Base-by-base conservation (phyloP, 345 rosid genomes). In the Pistacia integerrima region DNA sequence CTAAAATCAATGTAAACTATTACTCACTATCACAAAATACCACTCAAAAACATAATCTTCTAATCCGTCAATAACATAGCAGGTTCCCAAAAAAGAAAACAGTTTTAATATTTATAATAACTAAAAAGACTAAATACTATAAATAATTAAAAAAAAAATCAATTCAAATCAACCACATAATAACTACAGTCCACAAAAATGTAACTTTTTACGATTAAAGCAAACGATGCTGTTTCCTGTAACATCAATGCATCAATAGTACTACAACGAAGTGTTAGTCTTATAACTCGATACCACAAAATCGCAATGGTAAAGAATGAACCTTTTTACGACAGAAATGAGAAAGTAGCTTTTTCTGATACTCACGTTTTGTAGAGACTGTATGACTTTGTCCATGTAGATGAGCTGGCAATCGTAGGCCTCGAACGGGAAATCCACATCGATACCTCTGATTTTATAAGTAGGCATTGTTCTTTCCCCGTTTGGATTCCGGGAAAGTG, bases 331-430 rank as follows among this genome's bases (percentile, higher is more conserved):
- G 54, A 41, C 4, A 6, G 22, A 10, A 65, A 62, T 14, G 41
- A 69, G 67, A 76, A 22, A 66, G 55, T 64, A 11, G 30, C 20
- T 36, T 38, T 33, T 8, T 64, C 8, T n/a, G 16, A 56, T 9
- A 78, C 92, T 81, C 56, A 91, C 99, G 71, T 75, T 89, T 85
- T 93, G 98, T 65, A 93, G 97, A 78, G 97, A 83, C 70, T 92
- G 87, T 74, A 96, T 89, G 16, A 96, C 97, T 86, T 88, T 90
- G 67, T 96, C 97, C 99, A 93, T 96, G 93, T 93, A 93, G 64
- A 83, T 85, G 69, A 93, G 88, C 89, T 93, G 98, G 75, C 94
- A 92, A 66, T 91, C 90, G 74, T 96, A 93, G 1, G 98, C 97
- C 73, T 92, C 95, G 82, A 87, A 96, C 4, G 98, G 99, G 82